phyloP scores from a whole-genome alignment of 805 yeast genomes.

The Candida cerambycidarum region DNA sequence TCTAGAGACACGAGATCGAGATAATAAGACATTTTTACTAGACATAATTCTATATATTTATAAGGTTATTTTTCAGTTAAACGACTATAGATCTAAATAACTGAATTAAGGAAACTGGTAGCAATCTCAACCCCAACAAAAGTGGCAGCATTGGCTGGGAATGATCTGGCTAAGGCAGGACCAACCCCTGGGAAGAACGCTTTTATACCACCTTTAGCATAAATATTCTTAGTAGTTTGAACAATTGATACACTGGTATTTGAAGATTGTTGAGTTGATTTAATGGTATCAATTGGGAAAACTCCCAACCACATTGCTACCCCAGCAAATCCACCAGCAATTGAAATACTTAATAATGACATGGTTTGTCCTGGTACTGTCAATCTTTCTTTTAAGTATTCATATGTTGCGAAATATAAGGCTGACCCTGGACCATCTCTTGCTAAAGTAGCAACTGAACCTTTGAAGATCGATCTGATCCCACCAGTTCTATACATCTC shows the following conservation, averaged over 20 bases:
- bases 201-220: constrained; percentile 73
- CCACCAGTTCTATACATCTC: constrained; percentile 81
- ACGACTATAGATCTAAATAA: constrained; percentile 22
- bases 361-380: constrained; percentile 54
- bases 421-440: constrained; percentile 99
- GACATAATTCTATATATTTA: constrained; percentile 1
- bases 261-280: constrained; percentile 75
- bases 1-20: not conserved
- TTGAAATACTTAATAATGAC: constrained; percentile 70
- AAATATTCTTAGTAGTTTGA: constrained; percentile 67
- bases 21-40: not conserved
- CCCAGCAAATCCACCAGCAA: constrained; percentile 96
- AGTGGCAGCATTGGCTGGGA: constrained; percentile 99
- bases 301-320: constrained; percentile 96
- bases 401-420: constrained; percentile 92
- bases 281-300: constrained; percentile 95
- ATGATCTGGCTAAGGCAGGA: constrained; percentile 89
- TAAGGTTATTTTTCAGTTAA: too few species aligned
- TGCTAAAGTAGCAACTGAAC: constrained; percentile 87
- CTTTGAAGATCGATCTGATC: constrained; percentile 78
- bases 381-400: constrained; percentile 64
- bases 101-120: constrained; percentile 38
- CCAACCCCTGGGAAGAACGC: constrained; percentile 98
- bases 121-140: constrained; percentile 93
- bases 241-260: constrained; percentile 53